A percentile compares a stretch with the other conserved stretches of the same genome.
Evolutionary conservation across 140 eudicot species (phyloP).

Genomic region (Erigeron philadelphicus): DNA sequence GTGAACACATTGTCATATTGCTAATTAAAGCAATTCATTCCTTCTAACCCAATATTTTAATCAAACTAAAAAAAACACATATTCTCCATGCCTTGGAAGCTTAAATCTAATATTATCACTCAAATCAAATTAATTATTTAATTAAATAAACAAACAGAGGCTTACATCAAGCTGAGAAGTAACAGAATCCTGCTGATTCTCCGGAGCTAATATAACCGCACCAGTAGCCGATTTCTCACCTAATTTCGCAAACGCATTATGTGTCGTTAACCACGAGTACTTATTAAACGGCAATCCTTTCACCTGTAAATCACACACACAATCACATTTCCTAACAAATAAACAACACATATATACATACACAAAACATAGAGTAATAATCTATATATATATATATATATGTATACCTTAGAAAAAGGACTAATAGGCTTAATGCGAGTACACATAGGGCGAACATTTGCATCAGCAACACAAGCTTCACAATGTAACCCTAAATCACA

Average conservation of each 20-base stretch:
- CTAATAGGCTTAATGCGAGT: conserved; percentile 71
- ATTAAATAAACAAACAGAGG: conserved; percentile 7
- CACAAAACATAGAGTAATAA: not conserved
- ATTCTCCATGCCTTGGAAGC: not conserved
- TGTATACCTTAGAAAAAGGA: conserved; percentile 59
- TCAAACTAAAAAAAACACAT: conserved; percentile 5
- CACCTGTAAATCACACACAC: conserved; percentile 44
- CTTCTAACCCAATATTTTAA: not conserved
- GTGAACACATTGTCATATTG: not conserved
- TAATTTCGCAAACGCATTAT: conserved; percentile 74
- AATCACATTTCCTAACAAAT: conserved; percentile 18
- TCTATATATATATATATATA: no score
- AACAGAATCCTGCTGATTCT: conserved; percentile 91
- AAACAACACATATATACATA: conserved; percentile 2
- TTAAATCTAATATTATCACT: conserved; percentile 3
- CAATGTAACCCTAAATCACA: conserved; percentile 85
- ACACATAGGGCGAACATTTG: conserved; percentile 75
- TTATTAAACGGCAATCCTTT: conserved; percentile 83
- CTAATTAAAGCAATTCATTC: not conserved
- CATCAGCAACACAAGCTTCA: conserved; percentile 74
- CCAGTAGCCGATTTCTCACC: conserved; percentile 75
- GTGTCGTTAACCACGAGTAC: conserved; percentile 93
- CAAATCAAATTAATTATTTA: not conserved
- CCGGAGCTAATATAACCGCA: conserved; percentile 53
- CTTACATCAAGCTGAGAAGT: conserved; percentile 73